Evolutionary conservation across 2,329 filamentous ascomycete genomes (phyloP).

Genomic region (Trichoderma sp.): DNA sequence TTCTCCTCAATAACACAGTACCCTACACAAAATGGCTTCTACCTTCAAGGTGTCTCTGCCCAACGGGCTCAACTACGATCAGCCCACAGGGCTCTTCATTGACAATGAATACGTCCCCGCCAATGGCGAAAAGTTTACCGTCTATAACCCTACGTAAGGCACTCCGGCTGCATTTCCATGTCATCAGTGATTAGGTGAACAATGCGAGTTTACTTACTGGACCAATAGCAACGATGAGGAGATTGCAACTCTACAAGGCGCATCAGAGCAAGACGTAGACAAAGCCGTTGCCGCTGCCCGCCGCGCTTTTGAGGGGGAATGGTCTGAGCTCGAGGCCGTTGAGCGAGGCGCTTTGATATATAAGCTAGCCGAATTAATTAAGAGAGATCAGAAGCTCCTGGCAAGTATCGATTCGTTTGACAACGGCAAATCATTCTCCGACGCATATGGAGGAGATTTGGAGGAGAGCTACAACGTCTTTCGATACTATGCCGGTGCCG

Average conservation of each 20-base stretch:
- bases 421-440: conserved; percentile 72
- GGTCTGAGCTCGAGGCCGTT: conserved; percentile 65
- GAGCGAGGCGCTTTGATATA: conserved; percentile 66
- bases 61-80: conserved; percentile 11
- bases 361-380: conserved; percentile 73
- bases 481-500: conserved; percentile 72
- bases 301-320: conserved; percentile 71
- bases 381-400: conserved; percentile 70
- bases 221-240: not conserved
- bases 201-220: not conserved
- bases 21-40: not conserved
- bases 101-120: conserved; percentile 15
- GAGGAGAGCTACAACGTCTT: conserved; percentile 63
- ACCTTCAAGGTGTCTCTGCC: conserved; percentile 26
- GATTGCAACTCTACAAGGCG: conserved; percentile 1
- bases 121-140: conserved; percentile 15
- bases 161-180: not conserved
- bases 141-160: conserved; percentile 12
- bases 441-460: conserved; percentile 69
- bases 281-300: conserved; percentile 77
- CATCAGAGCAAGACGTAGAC: conserved; percentile 54
- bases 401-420: conserved; percentile 78
- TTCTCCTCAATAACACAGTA: not conserved
- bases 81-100: conserved; percentile 17
- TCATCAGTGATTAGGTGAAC: not conserved